A percentile compares a stretch with the other conserved stretches of the same genome.
phyloP scores from a whole-genome alignment of 2,329 filamentous ascomycete genomes.

The Podosphaera xanthii region DNA sequence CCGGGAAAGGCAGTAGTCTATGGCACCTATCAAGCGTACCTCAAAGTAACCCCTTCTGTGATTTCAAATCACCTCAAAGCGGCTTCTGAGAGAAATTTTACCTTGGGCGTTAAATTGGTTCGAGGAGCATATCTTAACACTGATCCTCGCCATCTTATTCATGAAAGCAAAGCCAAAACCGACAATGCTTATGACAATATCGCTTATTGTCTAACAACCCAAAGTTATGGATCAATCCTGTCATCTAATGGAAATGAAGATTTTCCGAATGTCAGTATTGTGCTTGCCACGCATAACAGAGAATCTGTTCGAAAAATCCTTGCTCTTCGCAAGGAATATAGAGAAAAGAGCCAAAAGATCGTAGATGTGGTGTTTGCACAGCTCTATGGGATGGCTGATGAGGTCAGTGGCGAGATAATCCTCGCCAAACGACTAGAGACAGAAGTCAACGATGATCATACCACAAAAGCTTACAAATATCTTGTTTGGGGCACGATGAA shows the following conservation, averaged over 20 bases:
- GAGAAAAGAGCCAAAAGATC: constrained; percentile 17
- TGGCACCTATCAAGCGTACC: constrained; percentile 58
- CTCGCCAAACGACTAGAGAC: constrained; percentile 8
- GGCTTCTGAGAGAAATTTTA: constrained; percentile 36
- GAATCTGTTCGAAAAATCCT: constrained; percentile 40
- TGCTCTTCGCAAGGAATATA: constrained; percentile 23
- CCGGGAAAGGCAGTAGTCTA: constrained; percentile 46
- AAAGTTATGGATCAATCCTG: constrained; percentile 34
- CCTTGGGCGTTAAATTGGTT: constrained; percentile 52
- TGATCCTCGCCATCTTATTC: constrained; percentile 46
- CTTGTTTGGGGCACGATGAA: constrained; percentile 46
- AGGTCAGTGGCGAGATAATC: constrained; percentile 47
- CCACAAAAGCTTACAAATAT: constrained; percentile 38
- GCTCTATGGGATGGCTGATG: constrained; percentile 88
- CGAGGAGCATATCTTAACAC: constrained; percentile 51
- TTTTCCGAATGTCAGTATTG: constrained; percentile 37
- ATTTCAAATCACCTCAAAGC: constrained; percentile 35
- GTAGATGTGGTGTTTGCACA: constrained; percentile 44
- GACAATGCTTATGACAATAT: constrained; percentile 52
- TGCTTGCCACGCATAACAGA: constrained; percentile 68
- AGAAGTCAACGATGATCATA: constrained; percentile 21
- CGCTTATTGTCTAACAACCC: constrained; percentile 40
- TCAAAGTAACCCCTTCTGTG: constrained; percentile 35
- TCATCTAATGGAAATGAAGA: constrained; percentile 15
- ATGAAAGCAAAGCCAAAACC: constrained; percentile 48